Evolutionary conservation across 306 rosid genomes (phyloP).

Genomic region (Glycyrrhiza uralensis): DNA sequence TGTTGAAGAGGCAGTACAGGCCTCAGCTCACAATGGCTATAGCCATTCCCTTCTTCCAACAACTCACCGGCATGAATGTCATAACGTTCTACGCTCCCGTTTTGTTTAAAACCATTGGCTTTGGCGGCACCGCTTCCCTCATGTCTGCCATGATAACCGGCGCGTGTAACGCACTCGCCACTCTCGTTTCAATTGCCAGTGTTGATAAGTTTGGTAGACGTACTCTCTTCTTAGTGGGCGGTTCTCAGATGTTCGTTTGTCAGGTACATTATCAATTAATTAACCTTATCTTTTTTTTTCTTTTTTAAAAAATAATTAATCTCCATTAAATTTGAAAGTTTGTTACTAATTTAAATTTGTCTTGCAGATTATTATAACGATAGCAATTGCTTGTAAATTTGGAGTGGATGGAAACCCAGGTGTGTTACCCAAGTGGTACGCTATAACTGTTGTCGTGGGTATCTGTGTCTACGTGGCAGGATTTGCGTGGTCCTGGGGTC

Average conservation of each 20-base stretch:
- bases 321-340: too few relatives aligned
- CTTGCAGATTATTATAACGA: neutral
- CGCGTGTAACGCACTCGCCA: neutral
- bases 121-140: neutral
- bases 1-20: neutral
- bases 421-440: neutral
- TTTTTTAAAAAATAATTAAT: too few relatives aligned
- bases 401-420: neutral
- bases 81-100: neutral
- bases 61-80: neutral
- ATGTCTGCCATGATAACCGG: neutral
- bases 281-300: too few relatives aligned
- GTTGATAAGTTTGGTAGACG: neutral
- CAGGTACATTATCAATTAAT: neutral
- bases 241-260: neutral
- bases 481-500: slow-evolving; percentile 72
- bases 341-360: too few relatives aligned
- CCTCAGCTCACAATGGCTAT: neutral
- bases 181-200: neutral
- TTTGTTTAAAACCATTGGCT: neutral
- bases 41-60: neutral
- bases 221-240: neutral
- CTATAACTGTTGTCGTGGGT: neutral
- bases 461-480: slow-evolving; percentile 32
- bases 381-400: neutral